Evolutionary conservation across 768 basidiomycete species (phyloP), one percentile per base, ranked within the genome.

Genomic region (Leccinellum luteum): DNA sequence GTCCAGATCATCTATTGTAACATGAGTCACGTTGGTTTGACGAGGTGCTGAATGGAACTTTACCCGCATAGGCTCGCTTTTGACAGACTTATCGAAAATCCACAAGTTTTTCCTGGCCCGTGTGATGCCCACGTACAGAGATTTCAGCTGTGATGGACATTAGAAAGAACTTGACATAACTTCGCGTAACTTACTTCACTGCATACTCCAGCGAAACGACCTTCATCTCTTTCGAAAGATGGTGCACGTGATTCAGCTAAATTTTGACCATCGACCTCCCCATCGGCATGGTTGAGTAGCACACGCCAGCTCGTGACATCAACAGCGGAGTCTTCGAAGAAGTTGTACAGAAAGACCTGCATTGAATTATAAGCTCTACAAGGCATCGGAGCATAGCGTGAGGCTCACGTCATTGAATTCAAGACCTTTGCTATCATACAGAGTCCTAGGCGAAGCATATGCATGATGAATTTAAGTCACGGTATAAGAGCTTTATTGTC

Each of bases 281-380:
- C 65, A 28, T 74, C 66, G 0, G 77, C 55, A 1, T 68, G 74
- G 50, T 82, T 81, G 6, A 85, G 65, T 5, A 88, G 71, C 1
- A 86, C 74, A 10, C 85, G 75, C 88, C 88, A 90, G 51, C 84
- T 83, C 0, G 80, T 69, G 2, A 67, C 56, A 43, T 78, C 79
- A 2, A 81, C 70, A 0, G 65, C 62, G 0, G 89, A 90, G 60
- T 87, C 85, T 27, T 82, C 78, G 61, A 90, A 91, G 70, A 90
- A 90, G 60, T 91, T 84, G 60, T 85, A 90, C 9, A 90, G 63
- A 2, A 91, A 74, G 1, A 91, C 87, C 87, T 89, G 55, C 0
- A 48, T 44, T 21, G 9, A 28, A 31, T 3, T 8, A 34, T 60
- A 25, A 61, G 54, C 55, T 57, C 1, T 30, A 1, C 19, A 35